Percentiles rank a stretch among this genome's conserved stretches.
Evolutionary conservation across 1,139 yeast species (phyloP).

Genomic region (Taphrina communis): DNA sequence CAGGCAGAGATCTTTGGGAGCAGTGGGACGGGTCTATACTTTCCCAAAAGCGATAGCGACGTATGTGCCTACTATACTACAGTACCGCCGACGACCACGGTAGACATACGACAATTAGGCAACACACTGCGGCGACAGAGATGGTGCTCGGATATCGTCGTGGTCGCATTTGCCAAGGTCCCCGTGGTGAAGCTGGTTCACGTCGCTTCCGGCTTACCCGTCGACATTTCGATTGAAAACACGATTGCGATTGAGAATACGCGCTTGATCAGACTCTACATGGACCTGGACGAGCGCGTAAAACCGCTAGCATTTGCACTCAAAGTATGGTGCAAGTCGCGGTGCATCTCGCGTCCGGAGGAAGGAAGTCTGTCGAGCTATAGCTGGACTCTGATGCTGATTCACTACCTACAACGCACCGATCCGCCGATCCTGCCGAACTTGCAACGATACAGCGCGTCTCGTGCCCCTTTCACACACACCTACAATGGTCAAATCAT

Average conservation of each 20-base stretch:
- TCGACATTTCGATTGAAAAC: slow-evolving; percentile 48
- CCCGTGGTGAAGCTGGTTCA: slow-evolving; percentile 49
- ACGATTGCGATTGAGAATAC: slow-evolving; percentile 48
- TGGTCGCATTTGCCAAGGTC: slow-evolving; percentile 45
- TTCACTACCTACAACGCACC: slow-evolving; percentile 47
- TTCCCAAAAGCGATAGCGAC: slow-evolving; percentile 33
- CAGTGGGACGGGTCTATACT: slow-evolving; percentile 29
- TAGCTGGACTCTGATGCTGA: slow-evolving; percentile 48
- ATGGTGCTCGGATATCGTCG: slow-evolving; percentile 10
- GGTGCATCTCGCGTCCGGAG: slow-evolving; percentile 41
- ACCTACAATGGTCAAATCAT: slow-evolving; percentile 46
- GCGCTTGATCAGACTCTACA: slow-evolving; percentile 46
- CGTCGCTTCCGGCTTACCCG: slow-evolving; percentile 46
- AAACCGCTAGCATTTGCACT: slow-evolving; percentile 48
- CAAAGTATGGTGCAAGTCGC: slow-evolving; percentile 48
- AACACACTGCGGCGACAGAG: slow-evolving; percentile 10
- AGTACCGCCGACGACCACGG: slow-evolving; percentile 16
- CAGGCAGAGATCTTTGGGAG: slow-evolving; percentile 32
- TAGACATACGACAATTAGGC: slow-evolving; percentile 20
- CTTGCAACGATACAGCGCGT: slow-evolving; percentile 7
- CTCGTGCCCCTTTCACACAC: slow-evolving; percentile 28
- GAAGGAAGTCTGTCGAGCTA: slow-evolving; percentile 48
- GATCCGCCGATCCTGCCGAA: slow-evolving; percentile 47
- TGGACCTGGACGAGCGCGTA: slow-evolving; percentile 47
- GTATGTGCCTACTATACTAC: slow-evolving; percentile 25